Percentiles rank a stretch among this genome's conserved stretches.
Evolutionary conservation across 2,329 filamentous ascomycete genomes (phyloP).

Genomic region (Mollisia scopiformis): DNA sequence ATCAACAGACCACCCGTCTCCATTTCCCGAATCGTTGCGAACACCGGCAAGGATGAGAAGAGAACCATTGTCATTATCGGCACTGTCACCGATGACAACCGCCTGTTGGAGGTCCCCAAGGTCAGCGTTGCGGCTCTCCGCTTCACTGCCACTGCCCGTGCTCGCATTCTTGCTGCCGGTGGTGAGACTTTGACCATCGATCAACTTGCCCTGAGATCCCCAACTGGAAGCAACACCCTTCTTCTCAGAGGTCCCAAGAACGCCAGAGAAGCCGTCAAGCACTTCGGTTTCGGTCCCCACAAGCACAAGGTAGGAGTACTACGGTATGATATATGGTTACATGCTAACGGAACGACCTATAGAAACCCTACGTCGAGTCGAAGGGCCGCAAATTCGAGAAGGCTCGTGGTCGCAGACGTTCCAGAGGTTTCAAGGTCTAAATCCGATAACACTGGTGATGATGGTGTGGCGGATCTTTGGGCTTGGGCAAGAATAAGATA

Average conservation of each 20-base stretch:
- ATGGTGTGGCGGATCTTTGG: slow-evolving; percentile 26
- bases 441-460: slow-evolving; percentile 27
- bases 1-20: slow-evolving; percentile 97
- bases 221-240: slow-evolving; percentile 95
- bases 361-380: slow-evolving; percentile 97
- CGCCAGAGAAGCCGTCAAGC: slow-evolving; percentile 95
- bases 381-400: slow-evolving; percentile 99
- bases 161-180: slow-evolving; percentile 89
- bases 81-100: slow-evolving; percentile 97
- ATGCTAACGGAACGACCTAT: slow-evolving; percentile 3
- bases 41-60: slow-evolving; percentile 68
- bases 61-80: slow-evolving; percentile 95
- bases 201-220: slow-evolving; percentile 92
- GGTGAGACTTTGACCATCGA: slow-evolving; percentile 96
- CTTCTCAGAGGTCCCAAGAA: slow-evolving; percentile 99
- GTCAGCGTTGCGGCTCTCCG: slow-evolving; percentile 90
- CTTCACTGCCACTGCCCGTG: slow-evolving; percentile 95
- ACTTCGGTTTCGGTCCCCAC: slow-evolving; percentile 98
- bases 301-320: slow-evolving; percentile 80
- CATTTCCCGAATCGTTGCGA: slow-evolving; percentile 83
- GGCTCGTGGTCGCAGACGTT: slow-evolving; percentile 97
- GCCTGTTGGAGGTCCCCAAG: slow-evolving; percentile 88
- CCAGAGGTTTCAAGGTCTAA: slow-evolving; percentile 99
- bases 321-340: background rate
- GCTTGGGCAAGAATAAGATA: slow-evolving; percentile 24